These are phyloP conservation scores for Thelonectria olida DNA, from an alignment of 2,329 filamentous ascomycete species.

Conservation along the genomic window DNA sequence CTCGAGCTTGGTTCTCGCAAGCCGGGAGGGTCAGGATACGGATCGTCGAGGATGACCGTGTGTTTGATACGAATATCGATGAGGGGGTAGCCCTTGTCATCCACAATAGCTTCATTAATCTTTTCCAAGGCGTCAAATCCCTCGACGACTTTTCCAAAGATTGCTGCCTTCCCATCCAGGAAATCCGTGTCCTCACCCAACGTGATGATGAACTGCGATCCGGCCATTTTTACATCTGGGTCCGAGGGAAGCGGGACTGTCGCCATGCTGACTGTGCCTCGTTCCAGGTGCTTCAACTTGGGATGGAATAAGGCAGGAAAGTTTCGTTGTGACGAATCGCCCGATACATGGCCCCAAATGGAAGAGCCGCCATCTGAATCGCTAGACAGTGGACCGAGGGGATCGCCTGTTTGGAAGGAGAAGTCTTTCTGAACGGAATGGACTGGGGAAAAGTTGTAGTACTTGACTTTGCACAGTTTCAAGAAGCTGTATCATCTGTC, in stretches of 20 bases:
- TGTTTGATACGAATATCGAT: constrained; percentile 96
- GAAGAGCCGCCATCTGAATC: constrained; percentile 93
- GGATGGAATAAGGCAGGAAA: constrained; percentile 87
- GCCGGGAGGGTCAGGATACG: constrained; percentile 82
- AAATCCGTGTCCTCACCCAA: constrained; percentile 90
- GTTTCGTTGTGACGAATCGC: constrained; percentile 72
- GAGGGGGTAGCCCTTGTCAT: constrained; percentile 85
- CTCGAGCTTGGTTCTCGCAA: constrained; percentile 81
- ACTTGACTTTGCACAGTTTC: constrained; percentile 98
- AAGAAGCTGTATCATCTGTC: constrained; percentile 77
- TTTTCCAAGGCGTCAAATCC: constrained; percentile 94
- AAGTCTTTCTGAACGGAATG: constrained; percentile 95
- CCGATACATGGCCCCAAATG: constrained; percentile 86
- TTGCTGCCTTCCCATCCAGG: constrained; percentile 90
- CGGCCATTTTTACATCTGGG: constrained; percentile 83
- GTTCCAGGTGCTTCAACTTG: constrained; percentile 87
- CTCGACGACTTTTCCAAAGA: constrained; percentile 95
- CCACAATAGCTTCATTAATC: constrained; percentile 89
- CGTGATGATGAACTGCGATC: constrained; percentile 93
- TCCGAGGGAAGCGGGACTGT: constrained; percentile 80
- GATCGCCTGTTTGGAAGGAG: constrained; percentile 95
- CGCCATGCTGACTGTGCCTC: constrained; percentile 97
- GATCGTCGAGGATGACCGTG: constrained; percentile 90
- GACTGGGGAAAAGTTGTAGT: constrained; percentile 96
- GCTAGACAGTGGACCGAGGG: constrained; percentile 83